phyloP scores from a whole-genome alignment of 805 yeast species.

The Wickerhamomyces chambardii region DNA sequence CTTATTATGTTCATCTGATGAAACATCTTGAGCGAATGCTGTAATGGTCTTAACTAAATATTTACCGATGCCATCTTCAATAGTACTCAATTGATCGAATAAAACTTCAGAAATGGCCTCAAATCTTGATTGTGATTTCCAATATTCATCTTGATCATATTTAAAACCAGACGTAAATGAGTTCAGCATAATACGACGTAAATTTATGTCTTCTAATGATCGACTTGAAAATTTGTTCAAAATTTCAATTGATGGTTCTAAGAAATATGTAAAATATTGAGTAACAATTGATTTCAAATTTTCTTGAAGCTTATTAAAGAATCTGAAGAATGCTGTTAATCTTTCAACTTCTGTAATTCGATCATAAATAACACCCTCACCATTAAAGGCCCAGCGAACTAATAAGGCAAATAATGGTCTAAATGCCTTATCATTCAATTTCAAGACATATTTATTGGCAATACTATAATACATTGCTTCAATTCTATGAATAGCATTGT shows the following conservation, averaged over 20 bases:
- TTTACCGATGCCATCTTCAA: conserved; percentile 72
- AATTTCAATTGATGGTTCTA: conserved; percentile 60
- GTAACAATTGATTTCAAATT: conserved; percentile 82
- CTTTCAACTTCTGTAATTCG: conserved; percentile 45
- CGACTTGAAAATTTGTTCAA: conserved; percentile 39
- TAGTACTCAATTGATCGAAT: conserved; percentile 52
- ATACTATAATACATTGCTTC: conserved; percentile 70
- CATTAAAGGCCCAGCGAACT: conserved; percentile 89
- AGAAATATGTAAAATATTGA: conserved; percentile 73
- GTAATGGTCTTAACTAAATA: conserved; percentile 74
- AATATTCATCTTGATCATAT: conserved; percentile 88
- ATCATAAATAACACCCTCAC: conserved; percentile 50
- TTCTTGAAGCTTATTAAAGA: conserved; percentile 79
- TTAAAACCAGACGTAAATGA: conserved; percentile 77
- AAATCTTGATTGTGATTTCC: conserved; percentile 85
- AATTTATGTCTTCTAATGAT: conserved; percentile 35
- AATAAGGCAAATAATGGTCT: conserved; percentile 84
- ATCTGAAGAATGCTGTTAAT: conserved; percentile 69
- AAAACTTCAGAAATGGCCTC: conserved; percentile 58
- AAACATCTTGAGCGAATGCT: conserved; percentile 61
- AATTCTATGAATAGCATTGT: conserved; percentile 69
- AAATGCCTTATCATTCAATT: conserved; percentile 87
- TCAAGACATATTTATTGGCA: conserved; percentile 73
- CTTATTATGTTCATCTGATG: conserved; percentile 71
- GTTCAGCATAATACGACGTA: conserved; percentile 66